A percentile compares a stretch with the other conserved stretches of the same genome.
phyloP scores from a whole-genome alignment of 2,329 filamentous ascomycete species.

The Fusarium zealandicum region DNA sequence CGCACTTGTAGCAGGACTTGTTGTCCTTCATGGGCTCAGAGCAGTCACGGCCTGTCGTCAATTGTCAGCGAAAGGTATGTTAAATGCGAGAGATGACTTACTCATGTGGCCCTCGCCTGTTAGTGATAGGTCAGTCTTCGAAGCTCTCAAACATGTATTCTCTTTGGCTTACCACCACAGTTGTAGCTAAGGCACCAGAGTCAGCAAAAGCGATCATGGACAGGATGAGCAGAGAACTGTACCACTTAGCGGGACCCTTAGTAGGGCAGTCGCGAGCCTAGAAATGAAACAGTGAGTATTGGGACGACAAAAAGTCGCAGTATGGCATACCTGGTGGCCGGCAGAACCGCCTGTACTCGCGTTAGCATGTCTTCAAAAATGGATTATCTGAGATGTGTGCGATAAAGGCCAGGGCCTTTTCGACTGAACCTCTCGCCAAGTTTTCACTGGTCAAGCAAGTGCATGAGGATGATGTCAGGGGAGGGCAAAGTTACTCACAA shows the following conservation, averaged over 20 bases:
- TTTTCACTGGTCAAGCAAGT: neutral
- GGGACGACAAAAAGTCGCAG: constrained; percentile 7
- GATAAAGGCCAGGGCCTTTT: neutral
- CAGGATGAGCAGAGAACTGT: constrained; percentile 39
- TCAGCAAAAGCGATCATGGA: constrained; percentile 5
- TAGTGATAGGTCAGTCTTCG: constrained; percentile 39
- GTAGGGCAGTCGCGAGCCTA: constrained; percentile 87
- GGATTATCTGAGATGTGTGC: neutral
- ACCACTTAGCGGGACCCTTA: constrained; percentile 85
- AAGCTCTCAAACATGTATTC: neutral
- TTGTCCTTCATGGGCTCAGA: constrained; percentile 86
- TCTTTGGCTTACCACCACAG: constrained; percentile 71
- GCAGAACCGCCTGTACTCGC: constrained; percentile 69
- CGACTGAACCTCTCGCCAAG: constrained; percentile 5
- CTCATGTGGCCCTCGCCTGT: constrained; percentile 76
- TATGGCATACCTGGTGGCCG: constrained; percentile 71
- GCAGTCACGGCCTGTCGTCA: constrained; percentile 82
- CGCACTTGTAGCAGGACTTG: constrained; percentile 80
- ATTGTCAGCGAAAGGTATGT: constrained; percentile 17
- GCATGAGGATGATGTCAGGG: constrained; percentile 4
- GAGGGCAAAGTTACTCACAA: constrained; percentile 50
- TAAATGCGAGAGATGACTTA: constrained; percentile 53
- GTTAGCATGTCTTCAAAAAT: constrained; percentile 28
- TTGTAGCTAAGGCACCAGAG: constrained; percentile 70
- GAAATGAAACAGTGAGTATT: constrained; percentile 18